phyloP scores from a whole-genome alignment of 2,329 filamentous ascomycete genomes.

The Dryadomyces quercivorus region DNA sequence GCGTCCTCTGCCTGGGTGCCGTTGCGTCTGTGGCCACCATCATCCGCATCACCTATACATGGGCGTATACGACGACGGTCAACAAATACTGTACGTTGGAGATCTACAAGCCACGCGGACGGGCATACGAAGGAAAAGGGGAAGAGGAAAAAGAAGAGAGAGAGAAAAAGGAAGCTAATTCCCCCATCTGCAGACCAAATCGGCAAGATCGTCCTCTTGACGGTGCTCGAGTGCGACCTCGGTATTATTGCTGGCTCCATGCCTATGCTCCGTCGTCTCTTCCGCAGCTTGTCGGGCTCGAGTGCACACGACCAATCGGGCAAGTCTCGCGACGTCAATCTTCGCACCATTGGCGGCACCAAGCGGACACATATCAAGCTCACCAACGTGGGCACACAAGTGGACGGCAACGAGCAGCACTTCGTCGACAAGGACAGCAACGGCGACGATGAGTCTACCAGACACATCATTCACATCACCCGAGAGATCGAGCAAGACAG shows the following conservation, averaged over 20 bases:
- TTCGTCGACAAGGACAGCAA: background rate
- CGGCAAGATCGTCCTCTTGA: constrained; percentile 35
- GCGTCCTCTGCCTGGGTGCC: background rate
- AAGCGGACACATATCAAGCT: background rate
- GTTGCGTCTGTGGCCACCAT: constrained; percentile 1
- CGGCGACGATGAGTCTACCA: background rate
- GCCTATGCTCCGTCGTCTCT: constrained; percentile 3
- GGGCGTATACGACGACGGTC: background rate
- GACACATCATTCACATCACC: background rate
- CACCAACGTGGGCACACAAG: background rate
- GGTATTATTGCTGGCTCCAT: constrained; percentile 24
- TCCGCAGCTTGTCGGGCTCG: background rate
- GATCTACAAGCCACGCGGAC: background rate
- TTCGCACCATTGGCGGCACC: background rate
- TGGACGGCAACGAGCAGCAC: background rate
- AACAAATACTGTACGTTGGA: background rate
- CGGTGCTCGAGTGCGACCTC: constrained; percentile 24
- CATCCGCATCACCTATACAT: constrained; percentile 1
- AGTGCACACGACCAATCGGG: background rate
- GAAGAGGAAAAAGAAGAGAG: no score
- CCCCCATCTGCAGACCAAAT: constrained; percentile 3
- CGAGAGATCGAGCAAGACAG: background rate
- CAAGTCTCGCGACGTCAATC: background rate
- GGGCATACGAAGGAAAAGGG: background rate
- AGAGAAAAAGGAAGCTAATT: background rate